Percentiles rank a stretch among this genome's conserved stretches.
phyloP scores from a whole-genome alignment of 768 basidiomycete species.

The Hericium alpestre region DNA sequence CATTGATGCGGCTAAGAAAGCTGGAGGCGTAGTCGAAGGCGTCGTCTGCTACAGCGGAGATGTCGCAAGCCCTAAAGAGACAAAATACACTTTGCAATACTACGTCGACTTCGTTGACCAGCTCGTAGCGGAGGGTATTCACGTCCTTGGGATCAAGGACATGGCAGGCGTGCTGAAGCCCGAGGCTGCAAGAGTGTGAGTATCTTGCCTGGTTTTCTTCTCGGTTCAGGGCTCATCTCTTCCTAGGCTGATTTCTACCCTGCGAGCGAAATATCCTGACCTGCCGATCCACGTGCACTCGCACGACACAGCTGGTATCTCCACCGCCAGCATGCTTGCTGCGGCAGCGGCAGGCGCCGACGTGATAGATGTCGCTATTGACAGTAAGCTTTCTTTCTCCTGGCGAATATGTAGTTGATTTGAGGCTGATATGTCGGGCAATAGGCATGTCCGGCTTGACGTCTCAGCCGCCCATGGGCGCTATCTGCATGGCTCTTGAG shows the following conservation, averaged over 20 bases:
- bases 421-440: conserved; percentile 8
- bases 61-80: conserved; percentile 87
- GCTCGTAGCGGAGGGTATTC: conserved; percentile 89
- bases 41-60: conserved; percentile 99
- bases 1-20: conserved; percentile 99
- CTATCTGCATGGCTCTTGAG: conserved; percentile 88
- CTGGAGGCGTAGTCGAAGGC: conserved; percentile 95
- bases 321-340: conserved; percentile 94
- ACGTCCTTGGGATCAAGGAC: conserved; percentile 96
- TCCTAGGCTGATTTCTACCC: conserved; percentile 78
- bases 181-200: conserved; percentile 81
- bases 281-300: conserved; percentile 99
- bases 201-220: conserved; percentile 1
- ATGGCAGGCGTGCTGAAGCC: conserved; percentile 98
- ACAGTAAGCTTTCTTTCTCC: conserved; percentile 49
- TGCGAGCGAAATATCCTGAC: conserved; percentile 92
- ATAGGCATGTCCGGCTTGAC: conserved; percentile 96
- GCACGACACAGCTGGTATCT: conserved; percentile 98
- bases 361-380: conserved; percentile 95
- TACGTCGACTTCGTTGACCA: conserved; percentile 93
- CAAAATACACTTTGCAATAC: conserved; percentile 94
- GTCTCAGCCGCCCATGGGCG: conserved; percentile 98
- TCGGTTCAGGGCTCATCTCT: not conserved
- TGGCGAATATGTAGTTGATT: not conserved
- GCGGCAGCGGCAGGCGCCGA: conserved; percentile 95